Base-by-base conservation (phyloP, 345 rosid genomes). In the Populus pruinosa region DNA sequence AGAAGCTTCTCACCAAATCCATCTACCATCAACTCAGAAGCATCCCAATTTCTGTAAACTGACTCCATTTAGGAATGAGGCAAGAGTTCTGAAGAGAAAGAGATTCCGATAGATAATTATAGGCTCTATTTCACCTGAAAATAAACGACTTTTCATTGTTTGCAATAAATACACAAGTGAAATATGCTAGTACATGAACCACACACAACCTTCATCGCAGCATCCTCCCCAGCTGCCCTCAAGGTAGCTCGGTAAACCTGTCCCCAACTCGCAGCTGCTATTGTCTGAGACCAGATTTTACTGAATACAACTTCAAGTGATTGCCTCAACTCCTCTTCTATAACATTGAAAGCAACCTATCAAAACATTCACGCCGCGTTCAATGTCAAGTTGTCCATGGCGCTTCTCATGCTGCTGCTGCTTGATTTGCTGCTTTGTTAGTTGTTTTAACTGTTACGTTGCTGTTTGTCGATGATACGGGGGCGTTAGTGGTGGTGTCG, bases 201-300 rank as follows among this genome's bases (percentile, higher is more conserved):
- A 74, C 16, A 74, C 59, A 82, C 83, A 83, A 95, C 99, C 98
- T 95, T 95, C 81, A 95, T 92, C 29, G 99, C 99, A 82, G 93
- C 99, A 77, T 95, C 98, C 79, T 93, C 99, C 68, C 98, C 99
- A 0, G 98, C 84, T 55, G 88, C 86, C 66, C 89, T 87, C 77
- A 95, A 87, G 71, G 99, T 95, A 84, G 99, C 99, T 78, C 98
- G 87, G 81, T 95, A 95, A 83, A 95, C 99, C 89, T 95, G 96
- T 70, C 99, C 99, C 83, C 93, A 86, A 79, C 99, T 93, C 50
- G 99, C 99, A 77, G 99, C 99, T 43, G 99, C 99, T 75, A 95
- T 95, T 4, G 99, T 95, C 63, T 59, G 83, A 16, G 97, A 78
- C 20, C 97, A 91, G 85, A 95, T 95, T 85, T 93, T 87, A 87